Evolutionary conservation across 495 filamentous ascomycete species (phyloP).

Genomic region (Sordaria brevicollis): DNA sequence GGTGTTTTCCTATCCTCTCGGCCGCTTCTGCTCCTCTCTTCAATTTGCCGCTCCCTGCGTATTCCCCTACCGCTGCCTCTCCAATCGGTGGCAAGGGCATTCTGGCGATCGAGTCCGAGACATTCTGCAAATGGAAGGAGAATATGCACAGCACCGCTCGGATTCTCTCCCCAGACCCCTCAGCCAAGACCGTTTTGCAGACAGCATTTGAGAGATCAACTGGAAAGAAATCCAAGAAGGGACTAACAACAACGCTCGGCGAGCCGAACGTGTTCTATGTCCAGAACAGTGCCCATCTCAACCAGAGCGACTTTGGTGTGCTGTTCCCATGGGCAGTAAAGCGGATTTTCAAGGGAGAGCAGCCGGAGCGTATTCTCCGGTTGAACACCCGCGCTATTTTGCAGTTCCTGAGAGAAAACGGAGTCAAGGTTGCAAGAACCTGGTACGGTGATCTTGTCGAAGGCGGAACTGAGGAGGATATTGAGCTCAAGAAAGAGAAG

Average conservation of each 20-base stretch:
- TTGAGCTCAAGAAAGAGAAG: background rate
- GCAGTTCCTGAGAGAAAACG: constrained; percentile 46
- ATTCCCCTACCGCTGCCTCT: constrained; percentile 29
- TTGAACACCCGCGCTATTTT: constrained; percentile 55
- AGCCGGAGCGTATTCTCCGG: constrained; percentile 50
- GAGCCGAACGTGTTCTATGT: constrained; percentile 55
- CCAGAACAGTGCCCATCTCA: constrained; percentile 52
- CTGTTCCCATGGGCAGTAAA: constrained; percentile 60
- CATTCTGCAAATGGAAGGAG: constrained; percentile 61
- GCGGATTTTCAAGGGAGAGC: constrained; percentile 45
- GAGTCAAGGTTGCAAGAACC: constrained; percentile 42
- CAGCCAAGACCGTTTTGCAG: constrained; percentile 14
- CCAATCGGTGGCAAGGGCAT: constrained; percentile 36
- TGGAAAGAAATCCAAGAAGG: background rate
- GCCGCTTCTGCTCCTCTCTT: constrained; percentile 44
- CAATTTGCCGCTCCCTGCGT: constrained; percentile 55
- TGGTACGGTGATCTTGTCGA: constrained; percentile 38
- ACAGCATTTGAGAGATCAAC: background rate
- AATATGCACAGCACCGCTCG: constrained; percentile 52
- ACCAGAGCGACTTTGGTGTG: constrained; percentile 68
- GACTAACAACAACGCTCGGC: constrained; percentile 7
- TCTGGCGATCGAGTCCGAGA: constrained; percentile 54
- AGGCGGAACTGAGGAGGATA: constrained; percentile 13
- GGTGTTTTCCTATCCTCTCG: constrained; percentile 57
- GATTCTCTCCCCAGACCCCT: constrained; percentile 42